Evolutionary conservation across 257 asterid genomes (phyloP).

Genomic region (Nicotiana benthamiana): DNA sequence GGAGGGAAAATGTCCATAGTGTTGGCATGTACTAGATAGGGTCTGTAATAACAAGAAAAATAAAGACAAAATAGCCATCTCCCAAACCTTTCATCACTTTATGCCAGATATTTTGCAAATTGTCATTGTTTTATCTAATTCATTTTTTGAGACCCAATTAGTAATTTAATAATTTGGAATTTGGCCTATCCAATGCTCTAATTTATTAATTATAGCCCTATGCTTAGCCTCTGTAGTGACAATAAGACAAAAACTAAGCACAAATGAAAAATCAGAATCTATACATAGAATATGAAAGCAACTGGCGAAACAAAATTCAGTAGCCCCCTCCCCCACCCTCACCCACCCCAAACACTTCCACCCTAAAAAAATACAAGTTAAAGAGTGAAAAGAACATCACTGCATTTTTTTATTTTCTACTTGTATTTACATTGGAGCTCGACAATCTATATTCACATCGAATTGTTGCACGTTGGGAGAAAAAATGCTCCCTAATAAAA

Average conservation of each 20-base stretch:
- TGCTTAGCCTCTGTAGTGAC: not conserved
- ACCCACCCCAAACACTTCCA: too few species aligned
- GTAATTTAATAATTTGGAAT: not conserved
- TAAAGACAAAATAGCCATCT: conserved; percentile 6
- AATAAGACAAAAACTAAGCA: not conserved
- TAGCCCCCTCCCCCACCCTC: not conserved
- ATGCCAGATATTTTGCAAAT: not conserved
- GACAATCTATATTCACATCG: accelerated
- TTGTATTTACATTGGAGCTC: too few species aligned
- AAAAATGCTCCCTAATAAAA: too few species aligned
- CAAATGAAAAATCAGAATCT: not conserved
- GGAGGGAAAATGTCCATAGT: conserved; percentile 5
- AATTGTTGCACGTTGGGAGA: accelerated
- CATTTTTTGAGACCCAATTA: not conserved
- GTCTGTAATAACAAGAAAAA: not conserved
- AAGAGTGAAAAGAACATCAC: not conserved
- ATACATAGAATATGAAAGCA: not conserved
- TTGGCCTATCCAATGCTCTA: not conserved
- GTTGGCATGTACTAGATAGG: not conserved
- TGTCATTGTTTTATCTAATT: not conserved
- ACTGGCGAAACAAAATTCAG: not conserved
- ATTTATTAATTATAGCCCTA: not conserved
- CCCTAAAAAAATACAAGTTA: not conserved
- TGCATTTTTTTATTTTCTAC: too few species aligned
- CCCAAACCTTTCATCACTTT: not conserved